Base-by-base conservation (phyloP, 2,329 filamentous ascomycete genomes). In the Sclerotinia spermophila region DNA sequence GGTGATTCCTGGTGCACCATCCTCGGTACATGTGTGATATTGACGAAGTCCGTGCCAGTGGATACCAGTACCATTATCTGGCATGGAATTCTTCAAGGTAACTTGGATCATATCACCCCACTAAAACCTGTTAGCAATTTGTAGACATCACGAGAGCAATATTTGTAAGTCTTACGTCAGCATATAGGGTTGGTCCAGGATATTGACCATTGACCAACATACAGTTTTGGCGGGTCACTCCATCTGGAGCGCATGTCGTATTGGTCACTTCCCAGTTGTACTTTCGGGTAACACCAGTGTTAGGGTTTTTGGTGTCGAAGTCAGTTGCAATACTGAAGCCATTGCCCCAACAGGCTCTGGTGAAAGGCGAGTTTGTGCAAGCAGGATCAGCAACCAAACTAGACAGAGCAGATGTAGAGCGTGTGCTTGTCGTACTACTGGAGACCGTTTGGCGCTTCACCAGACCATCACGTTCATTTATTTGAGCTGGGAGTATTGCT, bases 11-110 rank as follows among this genome's bases (percentile, higher is more conserved):
- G 79, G 79, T 1, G 80, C 80, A 21, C 83, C 83, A 72, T 84
- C 83, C 74, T 80, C 78, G 44, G 81, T 75, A 45, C 79, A 80
- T 7, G 78, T 77, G 51, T 81, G 77, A 13, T 81, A 75, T 71
- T 83, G 81, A 21, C 82, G 76, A n/a, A 85, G 73, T 19, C 84
- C 84, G 72, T 86, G 84, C 81, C 82, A 86, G 72, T 85, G 84
- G 3, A 74, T 71, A n/a, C 68, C 60, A 8, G 73, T 72, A 17
- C 73, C 71, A n/a, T 85, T 83, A 42, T 80, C 75, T 24, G 79
- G 78, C 21, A 76, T 62, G 21, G 71, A 70, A 58, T 75, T 77
- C 21, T 78, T 79, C 17, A 81, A 76, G 27, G 73, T 73, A 24
- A 74, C 68, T 68, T 71, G 45, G 11, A 73, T 53, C 35, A 67